phyloP scores from a whole-genome alignment of 192 early-diverging fungal genomes.

The Physocladia obscura region DNA sequence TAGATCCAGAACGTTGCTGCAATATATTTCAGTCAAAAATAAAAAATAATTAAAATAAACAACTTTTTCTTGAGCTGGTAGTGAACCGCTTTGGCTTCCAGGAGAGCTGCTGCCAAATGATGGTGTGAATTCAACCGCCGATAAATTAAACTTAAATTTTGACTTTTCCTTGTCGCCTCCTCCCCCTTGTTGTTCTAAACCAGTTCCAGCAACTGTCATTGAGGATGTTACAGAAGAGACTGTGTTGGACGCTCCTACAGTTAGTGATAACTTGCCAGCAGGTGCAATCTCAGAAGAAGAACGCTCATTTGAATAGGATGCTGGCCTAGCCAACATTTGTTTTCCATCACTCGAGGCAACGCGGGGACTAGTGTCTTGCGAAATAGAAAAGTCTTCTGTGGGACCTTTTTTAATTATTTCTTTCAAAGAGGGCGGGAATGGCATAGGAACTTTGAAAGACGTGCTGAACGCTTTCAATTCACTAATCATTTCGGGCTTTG shows the following conservation, averaged over 20 bases:
- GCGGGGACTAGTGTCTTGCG: neutral
- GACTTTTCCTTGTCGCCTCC: neutral
- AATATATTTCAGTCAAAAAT: neutral
- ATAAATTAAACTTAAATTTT: slow-evolving; percentile 48
- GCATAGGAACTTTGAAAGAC: slow-evolving; percentile 56
- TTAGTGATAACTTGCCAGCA: neutral
- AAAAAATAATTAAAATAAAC: neutral
- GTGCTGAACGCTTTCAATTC: slow-evolving; percentile 80
- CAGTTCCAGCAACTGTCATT: neutral
- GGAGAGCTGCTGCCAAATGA: slow-evolving; percentile 9
- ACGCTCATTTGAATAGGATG: slow-evolving; percentile 6
- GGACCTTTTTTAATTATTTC: slow-evolving; percentile 29
- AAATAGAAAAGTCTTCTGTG: neutral
- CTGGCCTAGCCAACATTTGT: neutral
- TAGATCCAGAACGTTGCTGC: slow-evolving; percentile 25
- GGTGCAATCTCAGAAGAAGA: neutral
- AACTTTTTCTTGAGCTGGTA: slow-evolving; percentile 16
- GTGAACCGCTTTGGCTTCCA: neutral
- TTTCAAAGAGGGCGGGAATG: slow-evolving; percentile 16
- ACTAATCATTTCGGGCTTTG: slow-evolving; percentile 70
- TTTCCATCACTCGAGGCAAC: neutral
- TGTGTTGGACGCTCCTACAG: neutral
- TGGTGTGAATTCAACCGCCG: slow-evolving; percentile 46
- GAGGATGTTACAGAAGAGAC: neutral
- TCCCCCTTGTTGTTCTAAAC: neutral